Base-by-base conservation (phyloP, 1,284 basidiomycete species). In the Boletus hoseneyae region DNA sequence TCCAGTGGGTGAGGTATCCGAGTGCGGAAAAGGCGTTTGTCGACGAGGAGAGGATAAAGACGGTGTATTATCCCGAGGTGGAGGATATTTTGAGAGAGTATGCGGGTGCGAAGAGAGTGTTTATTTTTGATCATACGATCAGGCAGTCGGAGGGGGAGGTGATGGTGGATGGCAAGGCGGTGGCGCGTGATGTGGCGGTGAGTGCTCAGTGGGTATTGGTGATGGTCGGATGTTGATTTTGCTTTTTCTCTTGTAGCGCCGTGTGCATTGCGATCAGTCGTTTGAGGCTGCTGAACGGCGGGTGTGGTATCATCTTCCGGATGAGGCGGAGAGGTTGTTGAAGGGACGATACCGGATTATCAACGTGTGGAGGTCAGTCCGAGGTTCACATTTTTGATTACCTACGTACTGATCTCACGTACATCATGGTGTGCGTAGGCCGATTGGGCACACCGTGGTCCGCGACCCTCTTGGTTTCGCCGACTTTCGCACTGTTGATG, bases 401-500 rank as follows among this genome's bases (percentile, higher is more conserved):
- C 6, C n/a, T 19, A n/a, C 10, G 12, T 9, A 8, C 12, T 18
- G 16, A 8, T 13, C 29, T 29, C 36, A 7, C 38, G n/a, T 18
- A 3, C n/a, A 23, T 23, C 21, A 6, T 23, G 21, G 6, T 23
- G 21, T 6, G 16, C 6, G 4, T n/a, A 57, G 50, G 25, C 75
- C n/a, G n/a, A n/a, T n/a, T n/a, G n/a, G n/a, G n/a, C n/a, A 73
- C 42, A 60, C 73, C 6, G 75, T 73, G 18, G 66, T 67, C 18
- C 74, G 78, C 60, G 57, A 63, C 38, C 78, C 77, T 2, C 70
- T 80, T 36, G 77, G 74, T 0, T 61, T 76, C 3, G 71, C 71
- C 0, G 78, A 80, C 56, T 76, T 67, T 44, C 67, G 71, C 39
- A 67, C 70, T 10, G 59, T 80, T 25, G 55, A 70, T 50, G 47